phyloP scores from a whole-genome alignment of 257 asterid genomes.

The Fraxinus cuspidata region DNA sequence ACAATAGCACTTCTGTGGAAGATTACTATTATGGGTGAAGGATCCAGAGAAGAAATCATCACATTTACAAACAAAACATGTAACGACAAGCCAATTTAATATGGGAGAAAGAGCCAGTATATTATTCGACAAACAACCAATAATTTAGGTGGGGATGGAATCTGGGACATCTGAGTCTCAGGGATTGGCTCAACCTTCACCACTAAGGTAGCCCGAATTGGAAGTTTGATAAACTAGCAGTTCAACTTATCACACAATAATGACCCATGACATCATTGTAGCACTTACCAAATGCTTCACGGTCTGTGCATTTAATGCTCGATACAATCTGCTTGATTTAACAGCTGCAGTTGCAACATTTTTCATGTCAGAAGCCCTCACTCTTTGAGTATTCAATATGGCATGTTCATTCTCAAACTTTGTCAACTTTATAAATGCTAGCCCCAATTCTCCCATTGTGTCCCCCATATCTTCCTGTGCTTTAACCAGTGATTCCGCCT shows the following conservation, averaged over 20 bases:
- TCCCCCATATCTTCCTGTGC: constrained; percentile 91
- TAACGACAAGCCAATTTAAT: neutral
- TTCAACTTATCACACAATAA: constrained; percentile 6
- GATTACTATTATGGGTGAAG: neutral
- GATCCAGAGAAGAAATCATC: constrained; percentile 1
- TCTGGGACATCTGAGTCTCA: neutral
- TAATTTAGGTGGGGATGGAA: neutral
- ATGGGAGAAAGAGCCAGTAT: constrained; percentile 5
- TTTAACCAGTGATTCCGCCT: constrained; percentile 90
- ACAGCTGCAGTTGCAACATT: constrained; percentile 83
- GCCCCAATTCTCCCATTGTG: constrained; percentile 86
- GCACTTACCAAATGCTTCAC: constrained; percentile 80
- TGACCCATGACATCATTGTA: constrained; percentile 27
- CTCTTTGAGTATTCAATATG: constrained; percentile 57
- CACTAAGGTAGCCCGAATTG: neutral
- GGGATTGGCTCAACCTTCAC: neutral
- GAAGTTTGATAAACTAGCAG: neutral
- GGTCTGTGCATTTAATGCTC: constrained; percentile 70
- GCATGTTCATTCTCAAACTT: constrained; percentile 89
- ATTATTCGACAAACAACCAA: neutral
- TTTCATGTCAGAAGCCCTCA: constrained; percentile 81
- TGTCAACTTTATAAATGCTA: constrained; percentile 77
- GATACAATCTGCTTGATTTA: constrained; percentile 80
- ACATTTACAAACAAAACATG: neutral
- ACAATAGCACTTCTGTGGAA: neutral